Evolutionary conservation across 176 grass and related monocot genomes (phyloP), one percentile per base, ranked within the genome.

Genomic region (Aegilops longissima): DNA sequence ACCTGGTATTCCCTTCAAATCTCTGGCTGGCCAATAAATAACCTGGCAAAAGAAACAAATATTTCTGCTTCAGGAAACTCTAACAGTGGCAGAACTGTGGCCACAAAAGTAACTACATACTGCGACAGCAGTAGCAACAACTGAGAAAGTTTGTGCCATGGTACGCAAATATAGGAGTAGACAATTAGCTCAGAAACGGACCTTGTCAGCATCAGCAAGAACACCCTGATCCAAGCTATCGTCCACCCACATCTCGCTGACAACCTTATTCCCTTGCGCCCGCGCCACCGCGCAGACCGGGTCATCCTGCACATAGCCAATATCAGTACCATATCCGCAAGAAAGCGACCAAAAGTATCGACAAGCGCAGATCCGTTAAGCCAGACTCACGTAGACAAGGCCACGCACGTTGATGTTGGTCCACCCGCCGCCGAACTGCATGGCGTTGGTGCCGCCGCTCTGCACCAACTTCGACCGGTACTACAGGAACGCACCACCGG

Each of bases 191-290:
- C 12, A 13, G n/a, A 31, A 76, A 74, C 82, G 13, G 67, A 98
- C 96, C 93, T 79, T 92, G 21, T 78, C 86, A 8, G 88, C 77
- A 59, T 94, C 93, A 8, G 84, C 96, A 35, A 87, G 80, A 5
- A 24, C 68, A 8, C 86, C 88, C 16, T 17, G 69, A 51, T 98
- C 86, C 79, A 98, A 70, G 70, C 87, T 91, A 58, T 92, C 93
- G 25, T 98, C 93, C 17, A 98, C 87, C 96, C 93, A 98, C n/a
- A 81, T 52, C 75, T 89, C 90, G 21, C 29, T 95, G 59, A 98
- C 96, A 8, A 98, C 83, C 68, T 84, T 87, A 68, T 86, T 94
- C 64, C 93, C 91, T 40, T 98, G 68, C 18, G 88, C 78, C 85
- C 93, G 90, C 76, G 93, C 96, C 74, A 78, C 77, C 80, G 87